Conservation (phyloP, 2,329 filamentous ascomycete species). For the Fusarium sp. region DNA sequence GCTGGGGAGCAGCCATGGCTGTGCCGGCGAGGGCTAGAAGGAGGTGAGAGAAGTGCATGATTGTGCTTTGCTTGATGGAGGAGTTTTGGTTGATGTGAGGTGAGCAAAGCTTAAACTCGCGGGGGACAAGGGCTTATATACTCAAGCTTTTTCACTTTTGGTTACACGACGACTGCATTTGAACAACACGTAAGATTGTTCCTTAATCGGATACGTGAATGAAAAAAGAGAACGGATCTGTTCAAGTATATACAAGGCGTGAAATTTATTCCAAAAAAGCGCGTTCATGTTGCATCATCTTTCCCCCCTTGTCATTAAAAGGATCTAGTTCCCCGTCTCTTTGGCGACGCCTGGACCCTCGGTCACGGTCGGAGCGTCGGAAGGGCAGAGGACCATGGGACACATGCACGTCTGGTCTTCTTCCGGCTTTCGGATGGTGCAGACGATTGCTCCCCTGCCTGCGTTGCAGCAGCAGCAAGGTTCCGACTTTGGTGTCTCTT, state of each 20-base stretch:
- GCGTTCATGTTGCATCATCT: not conserved
- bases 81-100: not conserved
- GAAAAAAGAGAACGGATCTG: not conserved
- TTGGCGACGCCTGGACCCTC: conserved; percentile 1
- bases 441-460: conserved; percentile 31
- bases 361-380: conserved; percentile 35
- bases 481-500: conserved; percentile 9
- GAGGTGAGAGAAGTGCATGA: not conserved
- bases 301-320: not conserved
- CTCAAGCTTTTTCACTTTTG: not conserved
- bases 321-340: conserved; percentile 20
- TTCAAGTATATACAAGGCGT: not conserved
- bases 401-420: conserved; percentile 38
- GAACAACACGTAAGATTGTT: not conserved
- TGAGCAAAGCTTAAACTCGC: not conserved
- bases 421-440: conserved; percentile 24
- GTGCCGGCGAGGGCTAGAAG: not conserved
- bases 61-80: not conserved
- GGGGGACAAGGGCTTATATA: not conserved
- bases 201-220: not conserved
- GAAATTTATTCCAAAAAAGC: not conserved
- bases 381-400: conserved; percentile 33
- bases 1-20: not conserved
- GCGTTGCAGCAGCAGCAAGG: conserved; percentile 43
- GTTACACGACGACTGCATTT: not conserved